phyloP scores from a whole-genome alignment of 495 filamentous ascomycete species.

The Penicillium taxi region DNA sequence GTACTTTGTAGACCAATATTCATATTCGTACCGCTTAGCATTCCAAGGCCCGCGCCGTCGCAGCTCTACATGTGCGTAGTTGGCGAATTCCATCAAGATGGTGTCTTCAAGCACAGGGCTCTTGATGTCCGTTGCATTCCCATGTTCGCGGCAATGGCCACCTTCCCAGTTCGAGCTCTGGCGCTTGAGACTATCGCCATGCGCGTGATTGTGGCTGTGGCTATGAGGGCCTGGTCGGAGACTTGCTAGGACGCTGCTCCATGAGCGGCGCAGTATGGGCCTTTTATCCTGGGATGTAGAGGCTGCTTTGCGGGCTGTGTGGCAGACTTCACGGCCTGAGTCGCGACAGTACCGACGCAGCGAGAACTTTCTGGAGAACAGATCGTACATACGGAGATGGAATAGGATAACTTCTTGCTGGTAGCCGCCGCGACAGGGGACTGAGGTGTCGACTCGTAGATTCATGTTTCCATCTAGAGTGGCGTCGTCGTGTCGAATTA shows the following conservation, averaged over 20 bases:
- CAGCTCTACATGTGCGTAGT: slow-evolving; percentile 90
- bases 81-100: slow-evolving; percentile 87
- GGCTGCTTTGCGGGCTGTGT: slow-evolving; percentile 64
- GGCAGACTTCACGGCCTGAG: slow-evolving; percentile 88
- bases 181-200: slow-evolving; percentile 21
- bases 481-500: slow-evolving; percentile 84
- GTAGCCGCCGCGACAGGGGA: slow-evolving; percentile 46
- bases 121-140: slow-evolving; percentile 13
- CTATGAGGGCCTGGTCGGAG: slow-evolving; percentile 52
- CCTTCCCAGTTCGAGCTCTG: slow-evolving; percentile 57
- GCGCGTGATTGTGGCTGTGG: slow-evolving; percentile 9
- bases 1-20: slow-evolving; percentile 86
- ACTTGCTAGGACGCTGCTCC: slow-evolving; percentile 65
- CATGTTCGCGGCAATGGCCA: slow-evolving; percentile 27
- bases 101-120: slow-evolving; percentile 50
- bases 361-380: slow-evolving; percentile 80
- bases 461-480: slow-evolving; percentile 97
- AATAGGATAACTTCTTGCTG: slow-evolving; percentile 73
- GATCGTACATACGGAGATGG: slow-evolving; percentile 91
- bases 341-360: slow-evolving; percentile 86
- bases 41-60: slow-evolving; percentile 60
- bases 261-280: slow-evolving; percentile 57
- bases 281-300: slow-evolving; percentile 42
- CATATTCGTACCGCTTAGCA: slow-evolving; percentile 76
- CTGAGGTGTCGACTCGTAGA: slow-evolving; percentile 75